These are phyloP conservation scores for Eucalyptus marginata DNA, from an alignment of 345 rosid species.

Conservation along the genomic window DNA sequence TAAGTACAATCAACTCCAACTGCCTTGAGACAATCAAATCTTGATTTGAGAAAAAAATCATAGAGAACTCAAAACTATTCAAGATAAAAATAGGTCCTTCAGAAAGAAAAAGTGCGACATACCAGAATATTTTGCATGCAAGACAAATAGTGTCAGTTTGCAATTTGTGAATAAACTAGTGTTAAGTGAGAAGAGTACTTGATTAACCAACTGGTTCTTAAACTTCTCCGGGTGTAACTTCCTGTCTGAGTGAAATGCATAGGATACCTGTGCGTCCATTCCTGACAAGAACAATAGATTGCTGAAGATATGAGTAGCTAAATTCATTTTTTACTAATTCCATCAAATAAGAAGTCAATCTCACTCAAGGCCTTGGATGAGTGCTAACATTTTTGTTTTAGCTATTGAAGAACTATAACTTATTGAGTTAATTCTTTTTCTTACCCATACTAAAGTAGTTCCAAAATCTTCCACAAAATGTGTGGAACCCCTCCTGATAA, in stretches of 20 bases:
- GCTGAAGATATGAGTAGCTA: background rate
- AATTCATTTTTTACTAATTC: background rate
- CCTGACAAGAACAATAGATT: slow-evolving; percentile 16
- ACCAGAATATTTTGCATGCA: background rate
- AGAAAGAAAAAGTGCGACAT: background rate
- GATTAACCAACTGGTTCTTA: slow-evolving; percentile 52
- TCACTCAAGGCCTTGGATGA: background rate
- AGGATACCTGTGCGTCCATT: slow-evolving; percentile 74
- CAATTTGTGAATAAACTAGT: background rate
- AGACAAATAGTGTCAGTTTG: background rate
- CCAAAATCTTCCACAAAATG: slow-evolving; percentile 78
- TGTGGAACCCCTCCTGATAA: slow-evolving; percentile 47
- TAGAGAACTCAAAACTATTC: background rate
- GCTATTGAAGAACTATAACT: background rate
- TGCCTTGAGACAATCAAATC: background rate
- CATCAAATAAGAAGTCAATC: background rate
- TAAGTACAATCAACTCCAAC: background rate
- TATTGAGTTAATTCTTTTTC: background rate
- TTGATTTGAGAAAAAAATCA: background rate
- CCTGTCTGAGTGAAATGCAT: slow-evolving; percentile 63
- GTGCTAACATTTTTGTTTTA: background rate
- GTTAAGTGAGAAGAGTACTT: slow-evolving; percentile 20
- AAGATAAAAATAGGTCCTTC: background rate
- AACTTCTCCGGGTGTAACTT: slow-evolving; percentile 60
- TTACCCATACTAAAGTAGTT: slow-evolving; percentile 78